Percentiles rank a stretch among this genome's conserved stretches.
phyloP scores from a whole-genome alignment of 202 grass and related monocot species.

The Saccharum hybrid region DNA sequence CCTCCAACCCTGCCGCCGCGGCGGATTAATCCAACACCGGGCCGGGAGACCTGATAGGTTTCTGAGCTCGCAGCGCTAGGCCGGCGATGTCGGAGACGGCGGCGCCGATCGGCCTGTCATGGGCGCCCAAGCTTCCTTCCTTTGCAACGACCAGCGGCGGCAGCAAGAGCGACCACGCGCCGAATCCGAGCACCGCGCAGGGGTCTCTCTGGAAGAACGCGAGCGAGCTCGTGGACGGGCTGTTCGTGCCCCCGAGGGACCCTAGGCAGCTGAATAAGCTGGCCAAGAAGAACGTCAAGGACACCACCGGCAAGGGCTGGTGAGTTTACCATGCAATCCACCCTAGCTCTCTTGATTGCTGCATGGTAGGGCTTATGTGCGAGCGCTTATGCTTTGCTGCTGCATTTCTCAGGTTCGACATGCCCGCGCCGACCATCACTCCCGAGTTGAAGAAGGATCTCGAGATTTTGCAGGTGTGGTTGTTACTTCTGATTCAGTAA shows the following conservation, averaged over 20 bases:
- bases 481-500: neutral
- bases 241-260: conserved; percentile 79
- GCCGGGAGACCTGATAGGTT: neutral
- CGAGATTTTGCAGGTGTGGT: conserved; percentile 76
- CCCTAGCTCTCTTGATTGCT: neutral
- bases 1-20: too few relatives aligned
- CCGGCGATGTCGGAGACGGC: conserved; percentile 36
- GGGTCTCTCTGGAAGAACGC: conserved; percentile 56
- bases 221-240: conserved; percentile 69
- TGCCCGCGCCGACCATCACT: conserved; percentile 85
- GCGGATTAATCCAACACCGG: neutral
- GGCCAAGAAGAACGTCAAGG: conserved; percentile 76
- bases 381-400: conserved; percentile 12
- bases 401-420: conserved; percentile 77
- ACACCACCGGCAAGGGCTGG: conserved; percentile 81
- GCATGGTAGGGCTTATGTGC: neutral
- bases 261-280: conserved; percentile 76
- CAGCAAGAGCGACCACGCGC: conserved; percentile 18
- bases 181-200: conserved; percentile 33
- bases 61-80: too few relatives aligned
- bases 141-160: conserved; percentile 29
- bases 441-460: conserved; percentile 94
- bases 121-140: conserved; percentile 51
- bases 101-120: conserved; percentile 55
- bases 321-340: conserved; percentile 28